These are phyloP conservation scores for Mycena epipterygia DNA, from an alignment of 768 basidiomycete species.

Conservation along the genomic window DNA sequence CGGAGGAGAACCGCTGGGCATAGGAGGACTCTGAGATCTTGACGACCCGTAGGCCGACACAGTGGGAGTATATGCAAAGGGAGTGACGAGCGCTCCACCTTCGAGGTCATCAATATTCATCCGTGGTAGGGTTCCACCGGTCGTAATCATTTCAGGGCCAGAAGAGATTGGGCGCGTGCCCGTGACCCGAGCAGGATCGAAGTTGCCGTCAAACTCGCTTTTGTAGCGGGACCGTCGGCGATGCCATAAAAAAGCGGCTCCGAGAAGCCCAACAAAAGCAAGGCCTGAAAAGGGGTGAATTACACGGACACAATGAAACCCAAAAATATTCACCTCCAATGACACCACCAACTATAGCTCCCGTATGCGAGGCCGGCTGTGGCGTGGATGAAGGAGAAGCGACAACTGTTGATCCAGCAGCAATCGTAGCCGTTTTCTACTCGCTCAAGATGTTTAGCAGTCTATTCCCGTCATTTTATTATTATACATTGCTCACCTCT, in stretches of 20 bases:
- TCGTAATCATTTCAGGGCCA: constrained; percentile 29
- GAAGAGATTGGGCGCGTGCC: constrained; percentile 15
- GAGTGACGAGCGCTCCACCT: constrained; percentile 32
- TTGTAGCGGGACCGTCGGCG: constrained; percentile 25
- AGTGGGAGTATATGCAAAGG: constrained; percentile 30
- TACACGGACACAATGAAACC: background rate
- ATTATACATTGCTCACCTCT: background rate
- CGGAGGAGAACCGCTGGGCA: constrained; percentile 32
- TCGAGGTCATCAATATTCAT: constrained; percentile 32
- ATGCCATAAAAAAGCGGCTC: constrained; percentile 22
- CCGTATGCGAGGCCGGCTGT: constrained; percentile 39
- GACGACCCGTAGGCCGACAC: constrained; percentile 24
- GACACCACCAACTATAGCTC: constrained; percentile 53
- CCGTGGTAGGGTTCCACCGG: constrained; percentile 34
- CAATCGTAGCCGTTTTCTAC: constrained; percentile 28
- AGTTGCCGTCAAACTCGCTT: constrained; percentile 32
- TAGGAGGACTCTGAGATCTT: constrained; percentile 35
- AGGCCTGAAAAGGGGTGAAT: constrained; percentile 41
- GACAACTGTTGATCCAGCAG: constrained; percentile 31
- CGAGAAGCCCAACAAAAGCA: constrained; percentile 34
- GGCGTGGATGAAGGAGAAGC: constrained; percentile 1
- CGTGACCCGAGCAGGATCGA: constrained; percentile 35
- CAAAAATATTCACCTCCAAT: constrained; percentile 45
- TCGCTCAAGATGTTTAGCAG: constrained; percentile 1
- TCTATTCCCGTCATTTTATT: too few relatives aligned